Conservation (phyloP, 495 filamentous ascomycete genomes). For the Corynascus novoguineensis region DNA sequence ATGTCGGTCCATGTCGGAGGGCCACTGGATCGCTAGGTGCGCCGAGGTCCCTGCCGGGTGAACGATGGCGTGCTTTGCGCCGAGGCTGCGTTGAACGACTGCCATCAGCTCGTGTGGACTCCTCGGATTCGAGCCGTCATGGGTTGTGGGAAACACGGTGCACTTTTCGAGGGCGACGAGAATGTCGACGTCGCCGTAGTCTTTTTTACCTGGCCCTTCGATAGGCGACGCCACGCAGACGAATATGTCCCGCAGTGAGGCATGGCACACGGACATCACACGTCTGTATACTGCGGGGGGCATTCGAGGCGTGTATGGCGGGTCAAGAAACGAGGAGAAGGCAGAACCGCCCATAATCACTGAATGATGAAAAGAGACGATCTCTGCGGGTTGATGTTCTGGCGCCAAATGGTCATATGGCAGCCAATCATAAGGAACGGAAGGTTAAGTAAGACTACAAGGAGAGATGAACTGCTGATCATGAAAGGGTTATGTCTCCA, state of each 20-base stretch:
- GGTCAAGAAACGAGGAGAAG: conserved; percentile 41
- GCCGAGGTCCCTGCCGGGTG: conserved; percentile 22
- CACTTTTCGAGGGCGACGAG: conserved; percentile 42
- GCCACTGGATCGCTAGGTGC: conserved; percentile 51
- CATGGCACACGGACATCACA: conserved; percentile 36
- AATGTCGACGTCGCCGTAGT: conserved; percentile 58
- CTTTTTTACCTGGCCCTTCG: conserved; percentile 50
- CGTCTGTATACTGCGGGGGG: conserved; percentile 42
- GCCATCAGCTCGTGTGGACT: conserved; percentile 12
- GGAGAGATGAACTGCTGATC: background rate
- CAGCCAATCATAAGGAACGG: too few relatives aligned
- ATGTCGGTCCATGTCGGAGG: conserved; percentile 17
- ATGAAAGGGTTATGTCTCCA: background rate
- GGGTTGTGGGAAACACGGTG: conserved; percentile 17
- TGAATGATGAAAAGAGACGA: background rate
- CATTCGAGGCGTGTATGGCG: conserved; percentile 55
- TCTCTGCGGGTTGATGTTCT: background rate
- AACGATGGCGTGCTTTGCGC: conserved; percentile 28
- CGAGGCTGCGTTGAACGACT: conserved; percentile 25
- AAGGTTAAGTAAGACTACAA: too few relatives aligned
- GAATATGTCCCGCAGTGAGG: conserved; percentile 43
- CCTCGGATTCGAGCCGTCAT: background rate
- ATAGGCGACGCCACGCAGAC: conserved; percentile 44
- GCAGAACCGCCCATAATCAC: conserved; percentile 54
- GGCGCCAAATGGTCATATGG: too few relatives aligned